phyloP scores from a whole-genome alignment of 495 filamentous ascomycete species.

The Staphylotrichum longicolle region DNA sequence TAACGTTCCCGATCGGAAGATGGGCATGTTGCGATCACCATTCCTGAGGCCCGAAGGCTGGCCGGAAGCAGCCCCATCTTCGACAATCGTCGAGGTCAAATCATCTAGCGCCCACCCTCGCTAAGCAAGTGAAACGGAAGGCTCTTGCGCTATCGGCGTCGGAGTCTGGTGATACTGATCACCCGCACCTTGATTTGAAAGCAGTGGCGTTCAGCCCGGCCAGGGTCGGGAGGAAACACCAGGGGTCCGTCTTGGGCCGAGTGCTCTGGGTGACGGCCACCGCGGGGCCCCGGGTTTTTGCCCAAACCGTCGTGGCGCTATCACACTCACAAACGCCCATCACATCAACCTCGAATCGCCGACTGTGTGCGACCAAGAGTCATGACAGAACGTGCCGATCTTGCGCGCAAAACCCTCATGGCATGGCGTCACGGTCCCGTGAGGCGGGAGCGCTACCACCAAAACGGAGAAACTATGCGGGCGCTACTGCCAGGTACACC shows the following conservation, averaged over 20 bases:
- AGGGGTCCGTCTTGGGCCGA: not conserved
- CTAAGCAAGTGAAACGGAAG: slow-evolving; percentile 7
- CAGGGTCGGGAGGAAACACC: not conserved
- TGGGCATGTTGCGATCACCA: slow-evolving; percentile 9
- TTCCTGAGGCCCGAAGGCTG: not conserved
- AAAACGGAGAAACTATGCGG: slow-evolving; percentile 3
- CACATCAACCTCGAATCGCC: not conserved
- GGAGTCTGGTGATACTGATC: not conserved
- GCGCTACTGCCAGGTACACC: slow-evolving; percentile 4
- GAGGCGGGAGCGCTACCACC: slow-evolving; percentile 2
- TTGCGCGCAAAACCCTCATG: not conserved
- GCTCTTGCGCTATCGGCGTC: not conserved
- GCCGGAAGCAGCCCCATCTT: not conserved
- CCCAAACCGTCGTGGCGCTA: not conserved
- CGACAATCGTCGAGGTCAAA: not conserved
- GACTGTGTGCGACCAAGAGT: not conserved
- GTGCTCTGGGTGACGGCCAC: not conserved
- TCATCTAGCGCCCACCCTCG: not conserved
- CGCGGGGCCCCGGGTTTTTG: slow-evolving; percentile 1
- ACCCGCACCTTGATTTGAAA: not conserved
- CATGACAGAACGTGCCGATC: slow-evolving; percentile 1
- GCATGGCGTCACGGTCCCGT: no score
- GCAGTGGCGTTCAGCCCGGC: not conserved
- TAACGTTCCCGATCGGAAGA: not conserved
- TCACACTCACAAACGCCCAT: not conserved